Evolutionary conservation across 108 stramenopile species (phyloP).

Genomic region (Parietichytrium sp.): DNA sequence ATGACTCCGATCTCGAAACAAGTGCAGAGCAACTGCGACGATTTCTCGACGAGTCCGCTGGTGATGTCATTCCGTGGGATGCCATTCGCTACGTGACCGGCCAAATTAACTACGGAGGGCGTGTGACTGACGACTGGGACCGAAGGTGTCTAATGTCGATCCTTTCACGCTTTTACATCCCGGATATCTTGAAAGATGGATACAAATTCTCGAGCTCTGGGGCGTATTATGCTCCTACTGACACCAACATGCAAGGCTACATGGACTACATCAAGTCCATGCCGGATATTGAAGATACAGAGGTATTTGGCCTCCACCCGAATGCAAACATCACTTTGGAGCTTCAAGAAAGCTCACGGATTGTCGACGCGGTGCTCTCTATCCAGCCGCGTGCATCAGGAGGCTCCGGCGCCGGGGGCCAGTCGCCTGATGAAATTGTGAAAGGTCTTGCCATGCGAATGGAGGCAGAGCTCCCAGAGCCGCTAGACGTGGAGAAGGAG

Average conservation of each 20-base stretch:
- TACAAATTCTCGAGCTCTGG: constrained; percentile 59
- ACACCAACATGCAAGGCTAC: not conserved
- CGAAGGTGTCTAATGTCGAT: constrained; percentile 60
- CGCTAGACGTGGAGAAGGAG: not conserved
- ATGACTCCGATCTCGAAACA: constrained; percentile 67
- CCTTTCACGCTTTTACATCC: constrained; percentile 53
- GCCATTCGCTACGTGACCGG: constrained; percentile 61
- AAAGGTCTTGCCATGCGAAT: not conserved
- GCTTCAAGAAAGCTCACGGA: not conserved
- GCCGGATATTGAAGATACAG: constrained; percentile 48
- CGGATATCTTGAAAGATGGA: constrained; percentile 40
- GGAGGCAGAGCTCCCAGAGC: not conserved
- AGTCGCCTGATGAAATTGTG: constrained; percentile 20
- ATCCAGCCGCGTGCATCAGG: constrained; percentile 52
- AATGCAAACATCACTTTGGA: constrained; percentile 55
- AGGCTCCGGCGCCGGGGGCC: not conserved
- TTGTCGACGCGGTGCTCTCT: constrained; percentile 5
- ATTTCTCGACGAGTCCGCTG: constrained; percentile 56
- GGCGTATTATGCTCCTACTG: constrained; percentile 55
- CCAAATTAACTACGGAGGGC: constrained; percentile 68
- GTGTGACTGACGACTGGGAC: constrained; percentile 67
- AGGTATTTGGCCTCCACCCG: constrained; percentile 66
- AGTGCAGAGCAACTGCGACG: constrained; percentile 52
- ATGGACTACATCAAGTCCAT: constrained; percentile 38
- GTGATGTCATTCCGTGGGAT: constrained; percentile 56